Evolutionary conservation across 371 early-diverging fungal species (phyloP), one percentile per base, ranked within the genome.

Genomic region (Mucor sp.): DNA sequence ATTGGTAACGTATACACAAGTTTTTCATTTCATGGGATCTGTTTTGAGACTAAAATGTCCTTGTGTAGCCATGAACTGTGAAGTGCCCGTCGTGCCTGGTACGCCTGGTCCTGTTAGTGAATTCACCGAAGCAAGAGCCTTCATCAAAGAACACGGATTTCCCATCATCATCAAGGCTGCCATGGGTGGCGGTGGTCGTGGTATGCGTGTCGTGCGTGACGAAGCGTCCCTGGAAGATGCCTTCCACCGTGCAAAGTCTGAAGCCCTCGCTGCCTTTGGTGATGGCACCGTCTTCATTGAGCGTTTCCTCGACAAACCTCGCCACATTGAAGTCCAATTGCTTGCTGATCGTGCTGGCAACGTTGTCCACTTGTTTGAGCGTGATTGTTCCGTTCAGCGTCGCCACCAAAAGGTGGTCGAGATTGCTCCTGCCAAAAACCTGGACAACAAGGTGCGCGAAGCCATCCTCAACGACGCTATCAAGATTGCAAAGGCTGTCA

Each of bases 121-220:
- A 14, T 71, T 85, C 43, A 75, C 63, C 0, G 90, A 96, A 19
- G 93, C 90, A 6, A 77, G 83, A 47, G 83, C 76, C 1, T 96
- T 97, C 69, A 90, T 93, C 67, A 71, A 80, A 64, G 84, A 90
- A 74, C 79, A 95, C 74, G 95, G 96, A 1, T 92, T 93, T 77
- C 98, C 98, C 0, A 86, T 98, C 66, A 97, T 99, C 65, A 92
- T 98, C 81, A 99, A 99, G 82, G 95, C 96, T 6, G 94, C 96
- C n/a, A 94, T 94, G 91, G 97, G 97, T 43, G 97, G 97, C 60
- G 99, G 99, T 72, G 99, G 99, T 37, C 93, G 97, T 74, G 99
- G 99, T 67, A 96, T 98, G 95, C 90, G 96, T 64, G 94, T 94
- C 3, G 95, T 95, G 47, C 87, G 91, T 62, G 87, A 87, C 55